Evolutionary conservation across 2,329 filamentous ascomycete species (phyloP).

Genomic region (Sodiomyces alkalinus): DNA sequence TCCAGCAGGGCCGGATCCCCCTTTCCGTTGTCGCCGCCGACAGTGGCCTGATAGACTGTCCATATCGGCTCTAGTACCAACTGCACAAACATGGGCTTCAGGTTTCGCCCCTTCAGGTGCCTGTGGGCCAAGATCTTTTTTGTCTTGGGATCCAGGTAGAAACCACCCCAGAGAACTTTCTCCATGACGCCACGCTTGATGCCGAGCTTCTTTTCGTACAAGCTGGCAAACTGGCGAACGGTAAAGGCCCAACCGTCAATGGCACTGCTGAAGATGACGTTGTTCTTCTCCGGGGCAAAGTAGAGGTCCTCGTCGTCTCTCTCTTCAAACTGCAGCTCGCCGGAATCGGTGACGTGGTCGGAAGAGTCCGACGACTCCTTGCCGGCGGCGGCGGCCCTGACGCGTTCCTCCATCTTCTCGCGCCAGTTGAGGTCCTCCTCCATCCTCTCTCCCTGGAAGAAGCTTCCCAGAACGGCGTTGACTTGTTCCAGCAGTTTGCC

Average conservation of each 20-base stretch:
- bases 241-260: constrained; percentile 99
- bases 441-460: constrained; percentile 97
- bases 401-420: constrained; percentile 76
- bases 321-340: constrained; percentile 65
- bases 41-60: constrained; percentile 87
- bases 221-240: constrained; percentile 75
- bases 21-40: constrained; percentile 65
- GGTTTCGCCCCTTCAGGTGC: constrained; percentile 76
- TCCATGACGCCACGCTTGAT: constrained; percentile 81
- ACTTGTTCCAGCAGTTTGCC: constrained; percentile 87
- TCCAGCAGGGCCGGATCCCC: constrained; percentile 72
- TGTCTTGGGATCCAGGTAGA: constrained; percentile 91
- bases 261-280: constrained; percentile 96
- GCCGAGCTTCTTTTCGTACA: constrained; percentile 94
- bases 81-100: constrained; percentile 97
- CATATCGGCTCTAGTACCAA: constrained; percentile 90
- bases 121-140: constrained; percentile 84
- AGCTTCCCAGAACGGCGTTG: constrained; percentile 92
- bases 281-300: constrained; percentile 95
- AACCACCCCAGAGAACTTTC: constrained; percentile 93
- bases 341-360: constrained; percentile 35
- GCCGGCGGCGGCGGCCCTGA: constrained; percentile 38
- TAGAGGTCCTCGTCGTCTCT: constrained; percentile 94
- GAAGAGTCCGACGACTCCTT: constrained; percentile 15
- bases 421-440: constrained; percentile 95